Conservation (phyloP, 192 early-diverging fungal genomes). For the Umbelopsis sp. region DNA sequence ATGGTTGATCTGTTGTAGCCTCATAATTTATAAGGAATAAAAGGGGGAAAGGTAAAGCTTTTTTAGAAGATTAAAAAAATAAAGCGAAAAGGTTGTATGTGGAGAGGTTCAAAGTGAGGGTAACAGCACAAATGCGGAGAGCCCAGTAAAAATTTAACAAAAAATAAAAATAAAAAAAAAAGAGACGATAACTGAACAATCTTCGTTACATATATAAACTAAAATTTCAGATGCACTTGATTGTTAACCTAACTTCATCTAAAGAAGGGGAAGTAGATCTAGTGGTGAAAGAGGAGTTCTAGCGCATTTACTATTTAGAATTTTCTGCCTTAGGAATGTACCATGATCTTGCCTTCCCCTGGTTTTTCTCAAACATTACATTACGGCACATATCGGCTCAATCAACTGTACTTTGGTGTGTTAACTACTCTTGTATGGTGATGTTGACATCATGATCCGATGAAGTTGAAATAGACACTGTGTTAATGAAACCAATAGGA, state of each 20-base stretch:
- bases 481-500: too few relatives aligned
- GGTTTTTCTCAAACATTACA: too few relatives aligned
- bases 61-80: neutral
- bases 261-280: neutral
- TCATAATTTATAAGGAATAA: constrained; percentile 18
- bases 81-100: neutral
- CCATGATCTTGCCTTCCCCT: neutral
- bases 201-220: neutral
- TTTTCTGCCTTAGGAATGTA: neutral
- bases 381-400: too few relatives aligned
- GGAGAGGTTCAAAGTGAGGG: neutral
- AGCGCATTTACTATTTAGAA: neutral
- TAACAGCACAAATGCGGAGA: neutral
- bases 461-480: too few relatives aligned
- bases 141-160: neutral
- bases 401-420: too few relatives aligned
- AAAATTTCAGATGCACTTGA: constrained; percentile 4
- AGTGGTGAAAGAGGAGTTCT: neutral
- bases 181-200: neutral
- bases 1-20: neutral
- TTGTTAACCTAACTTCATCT: neutral
- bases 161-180: neutral
- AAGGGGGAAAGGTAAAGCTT: neutral
- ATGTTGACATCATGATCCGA: too few relatives aligned
- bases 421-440: too few relatives aligned